A percentile compares a stretch with the other conserved stretches of the same genome.
Evolutionary conservation across 2,329 filamentous ascomycete genomes (phyloP).

Genomic region (Ceratocystis ficicola): DNA sequence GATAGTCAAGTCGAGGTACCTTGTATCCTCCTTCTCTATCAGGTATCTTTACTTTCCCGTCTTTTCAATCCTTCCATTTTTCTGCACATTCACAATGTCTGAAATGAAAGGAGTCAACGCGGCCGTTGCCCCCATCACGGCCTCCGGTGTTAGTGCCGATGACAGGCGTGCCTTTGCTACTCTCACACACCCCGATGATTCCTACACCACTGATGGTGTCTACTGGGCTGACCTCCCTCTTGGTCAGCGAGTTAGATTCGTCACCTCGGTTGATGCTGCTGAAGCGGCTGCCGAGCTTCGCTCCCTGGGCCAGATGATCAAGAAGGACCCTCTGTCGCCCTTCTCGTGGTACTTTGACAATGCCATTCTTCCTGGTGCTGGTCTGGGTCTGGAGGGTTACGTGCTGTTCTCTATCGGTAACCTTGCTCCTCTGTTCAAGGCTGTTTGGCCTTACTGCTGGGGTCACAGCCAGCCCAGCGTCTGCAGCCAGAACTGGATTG

Average conservation of each 20-base stretch:
- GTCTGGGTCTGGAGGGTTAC: conserved; percentile 86
- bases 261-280: conserved; percentile 56
- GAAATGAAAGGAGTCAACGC: conserved; percentile 31
- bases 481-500: conserved; percentile 70
- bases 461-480: conserved; percentile 36
- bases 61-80: neutral
- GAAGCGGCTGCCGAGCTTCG: conserved; percentile 58
- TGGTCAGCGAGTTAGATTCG: conserved; percentile 58
- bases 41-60: neutral
- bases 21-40: conserved; percentile 6
- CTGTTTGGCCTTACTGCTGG: conserved; percentile 73
- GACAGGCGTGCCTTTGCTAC: conserved; percentile 58
- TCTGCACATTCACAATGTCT: conserved; percentile 13
- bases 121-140: conserved; percentile 35
- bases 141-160: conserved; percentile 33
- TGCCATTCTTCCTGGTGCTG: conserved; percentile 83
- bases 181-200: conserved; percentile 77
- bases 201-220: conserved; percentile 65
- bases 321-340: conserved; percentile 72
- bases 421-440: conserved; percentile 66
- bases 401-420: conserved; percentile 96
- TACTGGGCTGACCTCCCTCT: conserved; percentile 89
- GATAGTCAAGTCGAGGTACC: conserved; percentile 5
- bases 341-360: conserved; percentile 80
- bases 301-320: conserved; percentile 65